Evolutionary conservation across 1,139 yeast species (phyloP), one percentile per base, ranked within the genome.

Genomic region (Geotrichum australiense): DNA sequence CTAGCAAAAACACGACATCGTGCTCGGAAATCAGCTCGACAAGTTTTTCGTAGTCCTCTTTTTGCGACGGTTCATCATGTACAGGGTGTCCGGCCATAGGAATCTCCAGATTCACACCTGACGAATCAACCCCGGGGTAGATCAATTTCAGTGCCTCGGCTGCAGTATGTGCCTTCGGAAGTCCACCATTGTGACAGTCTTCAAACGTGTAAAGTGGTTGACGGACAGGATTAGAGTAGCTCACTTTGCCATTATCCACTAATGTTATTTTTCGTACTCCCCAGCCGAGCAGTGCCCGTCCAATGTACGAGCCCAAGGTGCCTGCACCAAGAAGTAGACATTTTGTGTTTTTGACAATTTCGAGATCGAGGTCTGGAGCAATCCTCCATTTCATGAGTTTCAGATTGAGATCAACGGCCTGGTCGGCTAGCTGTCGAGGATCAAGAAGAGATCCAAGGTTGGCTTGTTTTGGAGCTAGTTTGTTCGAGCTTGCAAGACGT

Each of bases 31-130:
- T 74, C n/a, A 87, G 65, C 30, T 64, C 52, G 20, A 64, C 63
- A 18, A 91, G 63, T 37, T 57, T 55, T 0, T 76, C 71, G 57
- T 68, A 89, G 41, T 77, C 80, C 4, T 54, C 51, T 33, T 59
- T 61, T 50, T 76, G 81, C 25, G 57, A 65, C 0, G 53, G 59
- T 49, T 75, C 83, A 47, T 76, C 70, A 0, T 75, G 70, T 0
- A 83, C 64, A 0, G 91, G 79, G 57, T 91, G 98, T 0, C 98
- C 99, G 14, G 89, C 82, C 98, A 93, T 93, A 0, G 97, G 97
- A 2, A 91, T 84, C 49, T 80, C 89, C 36, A 91, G 52, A 28
- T 67, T 65, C 33, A 68, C 57, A 0, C 96, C 97, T 6, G 54
- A 46, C 0, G 89, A 64, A 15, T 73, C 66, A 3, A 85, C 86